These are phyloP conservation scores for Peronospora belbahrii DNA, from an alignment of 352 stramenopile species.

Conservation along the genomic window DNA sequence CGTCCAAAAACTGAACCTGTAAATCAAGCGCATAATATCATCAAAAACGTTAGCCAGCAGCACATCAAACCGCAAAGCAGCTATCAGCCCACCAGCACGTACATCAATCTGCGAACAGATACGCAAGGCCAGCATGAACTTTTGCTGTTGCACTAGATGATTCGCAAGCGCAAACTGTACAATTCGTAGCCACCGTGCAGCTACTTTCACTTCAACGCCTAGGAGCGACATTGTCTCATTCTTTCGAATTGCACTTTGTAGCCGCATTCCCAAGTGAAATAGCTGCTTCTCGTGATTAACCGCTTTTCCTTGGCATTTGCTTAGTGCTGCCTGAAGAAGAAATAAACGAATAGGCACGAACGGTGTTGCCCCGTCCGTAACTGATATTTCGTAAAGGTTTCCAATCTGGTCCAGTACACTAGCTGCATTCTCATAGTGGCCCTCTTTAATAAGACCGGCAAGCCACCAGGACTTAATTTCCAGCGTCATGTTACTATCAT, in stretches of 20 bases:
- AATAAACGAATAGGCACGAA: conserved; percentile 55
- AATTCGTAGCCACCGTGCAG: conserved; percentile 49
- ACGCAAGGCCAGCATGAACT: conserved; percentile 56
- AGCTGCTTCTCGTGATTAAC: conserved; percentile 59
- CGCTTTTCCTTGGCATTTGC: conserved; percentile 58
- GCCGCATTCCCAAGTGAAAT: conserved; percentile 41
- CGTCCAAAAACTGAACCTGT: conserved; percentile 33
- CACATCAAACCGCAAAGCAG: neutral
- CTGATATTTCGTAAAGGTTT: conserved; percentile 38
- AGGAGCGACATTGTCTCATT: conserved; percentile 23
- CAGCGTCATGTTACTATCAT: conserved; percentile 35
- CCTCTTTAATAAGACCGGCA: conserved; percentile 68
- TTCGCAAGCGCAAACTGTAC: conserved; percentile 60
- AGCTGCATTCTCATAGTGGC: conserved; percentile 65
- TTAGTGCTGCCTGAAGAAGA: conserved; percentile 56
- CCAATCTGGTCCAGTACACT: conserved; percentile 71
- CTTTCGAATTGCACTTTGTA: conserved; percentile 26
- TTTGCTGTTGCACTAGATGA: conserved; percentile 62
- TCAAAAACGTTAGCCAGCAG: neutral
- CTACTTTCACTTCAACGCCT: conserved; percentile 25
- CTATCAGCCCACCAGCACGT: conserved; percentile 7
- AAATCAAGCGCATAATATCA: neutral
- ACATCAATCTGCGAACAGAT: conserved; percentile 64
- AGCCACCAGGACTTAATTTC: conserved; percentile 82
- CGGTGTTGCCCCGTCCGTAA: conserved; percentile 13